Conservation (phyloP, 345 rosid genomes). For the Pugionium dolabratum region DNA sequence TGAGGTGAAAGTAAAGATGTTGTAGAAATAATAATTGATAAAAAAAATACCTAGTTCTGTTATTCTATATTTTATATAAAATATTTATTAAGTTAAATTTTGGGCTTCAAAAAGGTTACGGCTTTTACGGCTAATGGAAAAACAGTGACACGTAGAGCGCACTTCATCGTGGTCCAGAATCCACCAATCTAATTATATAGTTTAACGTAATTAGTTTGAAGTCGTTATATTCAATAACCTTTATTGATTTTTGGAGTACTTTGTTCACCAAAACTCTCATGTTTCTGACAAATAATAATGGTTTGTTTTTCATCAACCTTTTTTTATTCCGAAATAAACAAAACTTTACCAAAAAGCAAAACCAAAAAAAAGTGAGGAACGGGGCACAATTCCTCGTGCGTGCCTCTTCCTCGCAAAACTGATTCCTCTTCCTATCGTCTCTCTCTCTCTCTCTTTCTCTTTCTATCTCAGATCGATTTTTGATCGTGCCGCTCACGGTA, state of each 20-base stretch:
- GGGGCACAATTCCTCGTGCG: slow-evolving; percentile 67
- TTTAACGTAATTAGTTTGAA: no score
- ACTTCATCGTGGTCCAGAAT: slow-evolving; percentile 35
- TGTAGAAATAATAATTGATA: not conserved
- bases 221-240: no score
- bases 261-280: no score
- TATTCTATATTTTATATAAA: not conserved
- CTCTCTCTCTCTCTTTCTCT: not conserved
- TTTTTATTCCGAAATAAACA: slow-evolving; percentile 1
- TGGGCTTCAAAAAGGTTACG: slow-evolving; percentile 14
- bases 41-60: not conserved
- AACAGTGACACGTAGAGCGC: slow-evolving; percentile 42
- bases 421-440: slow-evolving; percentile 9
- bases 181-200: not conserved
- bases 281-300: no score
- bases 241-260: no score
- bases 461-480: slow-evolving; percentile 35
- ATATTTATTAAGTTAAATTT: slow-evolving; percentile 3
- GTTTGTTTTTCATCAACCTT: no score
- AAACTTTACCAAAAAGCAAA: slow-evolving; percentile 36
- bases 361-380: slow-evolving; percentile 32
- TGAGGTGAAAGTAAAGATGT: not conserved
- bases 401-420: slow-evolving; percentile 28
- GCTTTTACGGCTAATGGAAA: slow-evolving; percentile 42
- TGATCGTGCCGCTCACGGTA: slow-evolving; percentile 30